Evolutionary conservation across 1,139 yeast genomes (phyloP).

Genomic region (Yamadazyma atmosphaerica): DNA sequence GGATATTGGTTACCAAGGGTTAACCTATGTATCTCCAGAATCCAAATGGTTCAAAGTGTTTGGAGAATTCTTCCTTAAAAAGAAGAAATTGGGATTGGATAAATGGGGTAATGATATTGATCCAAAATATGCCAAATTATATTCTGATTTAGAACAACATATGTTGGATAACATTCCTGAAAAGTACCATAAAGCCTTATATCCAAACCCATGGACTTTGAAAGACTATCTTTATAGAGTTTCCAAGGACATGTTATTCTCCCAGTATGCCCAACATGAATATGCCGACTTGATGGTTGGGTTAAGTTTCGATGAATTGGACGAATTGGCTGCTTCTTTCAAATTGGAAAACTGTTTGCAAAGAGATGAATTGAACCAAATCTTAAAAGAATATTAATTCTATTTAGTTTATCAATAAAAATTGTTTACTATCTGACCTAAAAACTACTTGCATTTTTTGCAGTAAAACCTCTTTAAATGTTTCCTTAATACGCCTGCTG

Average conservation of each 20-base stretch:
- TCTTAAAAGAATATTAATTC: conserved; percentile 26
- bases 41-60: conserved; percentile 42
- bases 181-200: conserved; percentile 28
- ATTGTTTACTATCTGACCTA: too few relatives aligned
- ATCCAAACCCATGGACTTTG: conserved; percentile 38
- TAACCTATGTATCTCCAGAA: conserved; percentile 42
- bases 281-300: conserved; percentile 43
- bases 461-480: too few relatives aligned
- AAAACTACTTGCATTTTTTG: too few relatives aligned
- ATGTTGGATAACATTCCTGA: conserved; percentile 36
- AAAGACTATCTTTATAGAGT: conserved; percentile 36
- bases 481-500: too few relatives aligned
- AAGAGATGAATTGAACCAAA: conserved; percentile 40
- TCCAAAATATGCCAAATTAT: conserved; percentile 32
- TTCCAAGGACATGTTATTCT: conserved; percentile 38
- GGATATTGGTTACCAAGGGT: conserved; percentile 50
- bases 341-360: conserved; percentile 42
- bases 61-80: conserved; percentile 39
- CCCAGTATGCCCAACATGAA: conserved; percentile 41
- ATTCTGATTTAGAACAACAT: conserved; percentile 32
- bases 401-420: too few relatives aligned
- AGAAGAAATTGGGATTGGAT: conserved; percentile 44
- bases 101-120: conserved; percentile 49
- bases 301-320: conserved; percentile 40
- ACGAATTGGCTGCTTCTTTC: conserved; percentile 48